These are phyloP conservation scores for Chalciporus piperatus DNA, from an alignment of 768 basidiomycete genomes.

Conservation along the genomic window DNA sequence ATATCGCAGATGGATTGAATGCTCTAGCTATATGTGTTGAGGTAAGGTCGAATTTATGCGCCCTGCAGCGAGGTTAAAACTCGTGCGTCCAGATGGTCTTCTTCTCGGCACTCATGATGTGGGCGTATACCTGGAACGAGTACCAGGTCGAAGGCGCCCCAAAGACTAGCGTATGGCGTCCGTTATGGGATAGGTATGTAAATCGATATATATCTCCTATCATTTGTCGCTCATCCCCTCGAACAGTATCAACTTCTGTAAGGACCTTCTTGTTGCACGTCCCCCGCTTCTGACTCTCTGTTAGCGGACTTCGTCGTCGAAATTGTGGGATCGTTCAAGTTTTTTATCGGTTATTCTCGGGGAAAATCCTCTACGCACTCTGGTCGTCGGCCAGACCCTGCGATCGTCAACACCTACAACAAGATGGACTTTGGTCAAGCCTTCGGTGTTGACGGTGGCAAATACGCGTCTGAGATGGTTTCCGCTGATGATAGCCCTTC, in stretches of 20 bases:
- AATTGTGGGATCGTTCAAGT: constrained; percentile 59
- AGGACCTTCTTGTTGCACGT: constrained; percentile 12
- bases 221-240: constrained; percentile 3
- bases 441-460: constrained; percentile 33
- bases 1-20: constrained; percentile 80
- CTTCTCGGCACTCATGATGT: constrained; percentile 75
- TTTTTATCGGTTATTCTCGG: constrained; percentile 46
- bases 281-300: constrained; percentile 6
- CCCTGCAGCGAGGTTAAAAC: constrained; percentile 4
- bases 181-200: constrained; percentile 61
- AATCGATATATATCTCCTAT: background rate
- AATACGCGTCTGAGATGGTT: constrained; percentile 10
- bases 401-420: constrained; percentile 23
- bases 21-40: constrained; percentile 84
- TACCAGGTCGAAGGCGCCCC: constrained; percentile 48
- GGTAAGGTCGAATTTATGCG: constrained; percentile 37
- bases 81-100: constrained; percentile 65
- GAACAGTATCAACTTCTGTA: constrained; percentile 45
- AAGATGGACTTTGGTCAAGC: constrained; percentile 38
- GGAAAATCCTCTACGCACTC: constrained; percentile 30
- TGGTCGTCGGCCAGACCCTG: constrained; percentile 12
- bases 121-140: constrained; percentile 75
- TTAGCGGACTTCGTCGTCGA: constrained; percentile 67
- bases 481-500: constrained; percentile 6
- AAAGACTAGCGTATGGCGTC: constrained; percentile 61